A percentile compares a stretch with the other conserved stretches of the same genome.
phyloP scores from a whole-genome alignment of 2,329 filamentous ascomycete species.

The Colletotrichum caudatum region DNA sequence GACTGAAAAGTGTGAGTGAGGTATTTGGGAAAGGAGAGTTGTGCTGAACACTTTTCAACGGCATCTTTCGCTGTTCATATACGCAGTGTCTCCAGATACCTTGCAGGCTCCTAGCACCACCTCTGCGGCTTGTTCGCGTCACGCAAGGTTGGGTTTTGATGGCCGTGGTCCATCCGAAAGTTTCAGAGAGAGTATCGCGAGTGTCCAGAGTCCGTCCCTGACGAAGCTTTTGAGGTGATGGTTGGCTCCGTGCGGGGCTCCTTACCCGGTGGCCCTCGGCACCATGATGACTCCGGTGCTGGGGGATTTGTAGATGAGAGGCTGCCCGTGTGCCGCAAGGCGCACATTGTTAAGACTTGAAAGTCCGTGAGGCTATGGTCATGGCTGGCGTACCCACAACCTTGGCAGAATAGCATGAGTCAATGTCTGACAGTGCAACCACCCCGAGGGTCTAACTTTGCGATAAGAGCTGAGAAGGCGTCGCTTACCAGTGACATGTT shows the following conservation, averaged over 20 bases:
- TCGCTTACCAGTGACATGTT: not conserved
- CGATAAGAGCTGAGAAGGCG: not conserved
- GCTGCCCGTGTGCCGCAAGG: not conserved
- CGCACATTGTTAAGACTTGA: no score
- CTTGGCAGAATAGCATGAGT: not conserved
- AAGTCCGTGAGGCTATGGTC: not conserved
- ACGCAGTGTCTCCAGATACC: not conserved
- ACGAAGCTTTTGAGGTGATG: no score
- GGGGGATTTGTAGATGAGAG: not conserved
- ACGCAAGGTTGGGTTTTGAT: not conserved
- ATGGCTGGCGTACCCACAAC: not conserved
- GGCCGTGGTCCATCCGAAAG: not conserved
- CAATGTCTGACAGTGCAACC: not conserved
- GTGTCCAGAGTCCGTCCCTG: not conserved
- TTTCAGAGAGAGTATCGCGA: not conserved
- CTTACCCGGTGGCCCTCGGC: no score
- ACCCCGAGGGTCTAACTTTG: not conserved
- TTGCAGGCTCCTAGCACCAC: not conserved
- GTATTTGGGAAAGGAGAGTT: not conserved
- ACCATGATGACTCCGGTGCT: not conserved
- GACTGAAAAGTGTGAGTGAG: not conserved
- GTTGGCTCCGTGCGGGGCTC: not conserved
- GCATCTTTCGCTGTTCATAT: not conserved
- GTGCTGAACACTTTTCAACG: not conserved
- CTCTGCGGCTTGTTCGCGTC: not conserved